Evolutionary conservation across 495 filamentous ascomycete species (phyloP).

Genomic region (Trypethelium eluteriae): DNA sequence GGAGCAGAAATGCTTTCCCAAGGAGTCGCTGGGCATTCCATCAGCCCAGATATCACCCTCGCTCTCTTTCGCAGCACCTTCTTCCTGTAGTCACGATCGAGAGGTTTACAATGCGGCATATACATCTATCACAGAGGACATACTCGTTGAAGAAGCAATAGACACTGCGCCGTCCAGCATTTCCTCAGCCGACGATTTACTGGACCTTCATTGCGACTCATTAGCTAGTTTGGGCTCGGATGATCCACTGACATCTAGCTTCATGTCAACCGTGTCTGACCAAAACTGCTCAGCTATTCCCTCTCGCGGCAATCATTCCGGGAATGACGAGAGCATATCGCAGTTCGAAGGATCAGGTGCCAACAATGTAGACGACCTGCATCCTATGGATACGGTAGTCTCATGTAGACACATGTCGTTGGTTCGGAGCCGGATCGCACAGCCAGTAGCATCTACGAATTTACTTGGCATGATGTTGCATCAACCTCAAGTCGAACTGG

Average conservation of each 20-base stretch:
- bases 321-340: neutral
- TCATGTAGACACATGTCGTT: neutral
- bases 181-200: neutral
- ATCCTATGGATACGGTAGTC: neutral
- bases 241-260: neutral
- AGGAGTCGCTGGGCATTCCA: neutral
- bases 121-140: neutral
- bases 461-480: neutral
- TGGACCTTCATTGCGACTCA: neutral
- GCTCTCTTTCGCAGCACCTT: neutral
- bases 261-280: neutral
- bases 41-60: neutral
- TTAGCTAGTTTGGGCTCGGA: neutral
- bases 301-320: neutral
- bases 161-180: neutral
- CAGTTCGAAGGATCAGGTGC: neutral
- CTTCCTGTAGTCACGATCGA: neutral
- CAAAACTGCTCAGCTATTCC: neutral
- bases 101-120: no score
- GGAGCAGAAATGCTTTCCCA: neutral
- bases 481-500: constrained; percentile 1
- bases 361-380: neutral
- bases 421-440: neutral
- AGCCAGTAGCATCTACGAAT: neutral
- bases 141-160: neutral